phyloP scores from a whole-genome alignment of 495 filamentous ascomycete species.

The Talaromyces borbonicus region DNA sequence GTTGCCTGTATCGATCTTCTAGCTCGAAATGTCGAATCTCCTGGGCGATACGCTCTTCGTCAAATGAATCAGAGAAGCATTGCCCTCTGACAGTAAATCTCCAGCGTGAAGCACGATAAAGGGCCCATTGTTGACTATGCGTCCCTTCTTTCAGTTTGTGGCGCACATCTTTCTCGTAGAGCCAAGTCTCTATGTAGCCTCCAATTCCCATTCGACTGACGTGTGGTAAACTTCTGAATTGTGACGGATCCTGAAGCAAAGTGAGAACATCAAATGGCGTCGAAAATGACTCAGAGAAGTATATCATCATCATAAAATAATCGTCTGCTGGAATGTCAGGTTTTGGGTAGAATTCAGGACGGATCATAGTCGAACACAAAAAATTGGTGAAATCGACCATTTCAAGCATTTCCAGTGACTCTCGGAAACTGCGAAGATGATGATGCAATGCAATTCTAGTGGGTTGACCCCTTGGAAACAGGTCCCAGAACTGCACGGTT shows the following conservation, averaged over 20 bases:
- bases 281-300: not conserved
- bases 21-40: not conserved
- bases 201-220: too few relatives aligned
- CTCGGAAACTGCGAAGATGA: not conserved
- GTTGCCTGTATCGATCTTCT: not conserved
- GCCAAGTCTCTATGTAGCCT: not conserved
- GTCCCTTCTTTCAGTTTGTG: not conserved
- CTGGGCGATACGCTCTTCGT: not conserved
- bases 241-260: not conserved
- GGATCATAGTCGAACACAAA: not conserved
- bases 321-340: not conserved
- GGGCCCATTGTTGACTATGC: not conserved
- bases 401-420: slow-evolving; percentile 1
- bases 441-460: not conserved
- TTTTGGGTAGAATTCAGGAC: not conserved
- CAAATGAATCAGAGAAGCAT: slow-evolving; percentile 2
- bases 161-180: not conserved
- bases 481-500: not conserved
- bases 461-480: not conserved
- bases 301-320: not conserved
- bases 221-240: too few relatives aligned
- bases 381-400: not conserved
- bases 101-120: not conserved
- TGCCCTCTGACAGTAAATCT: not conserved
- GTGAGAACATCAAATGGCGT: not conserved